Evolutionary conservation across 2,329 filamentous ascomycete genomes (phyloP).

Genomic region (Ascocoryne sarcoides): DNA sequence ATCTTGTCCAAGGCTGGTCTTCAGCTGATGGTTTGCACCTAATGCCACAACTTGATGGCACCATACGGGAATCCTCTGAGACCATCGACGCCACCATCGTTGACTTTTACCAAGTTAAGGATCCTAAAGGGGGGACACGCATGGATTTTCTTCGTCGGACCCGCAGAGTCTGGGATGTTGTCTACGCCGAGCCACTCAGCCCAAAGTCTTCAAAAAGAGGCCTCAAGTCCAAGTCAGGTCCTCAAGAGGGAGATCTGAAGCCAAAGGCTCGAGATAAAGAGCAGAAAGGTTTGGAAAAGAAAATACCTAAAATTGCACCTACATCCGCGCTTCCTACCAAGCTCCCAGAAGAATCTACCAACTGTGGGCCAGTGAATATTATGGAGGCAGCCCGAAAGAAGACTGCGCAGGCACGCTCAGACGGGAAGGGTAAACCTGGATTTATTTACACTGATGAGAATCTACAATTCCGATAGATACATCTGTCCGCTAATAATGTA

Average conservation of each 20-base stretch:
- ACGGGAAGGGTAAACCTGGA: not conserved
- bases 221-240: too few relatives aligned
- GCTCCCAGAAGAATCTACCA: not conserved
- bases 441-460: not conserved
- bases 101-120: not conserved
- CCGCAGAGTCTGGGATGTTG: not conserved
- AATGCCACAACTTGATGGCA: too few relatives aligned
- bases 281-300: not conserved
- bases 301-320: too few relatives aligned
- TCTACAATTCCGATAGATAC: not conserved
- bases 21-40: too few relatives aligned
- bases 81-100: not conserved
- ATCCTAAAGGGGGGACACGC: not conserved
- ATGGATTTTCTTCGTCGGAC: not conserved
- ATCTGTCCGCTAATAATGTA: not conserved
- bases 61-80: too few relatives aligned
- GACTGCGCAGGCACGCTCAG: not conserved
- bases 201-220: too few relatives aligned
- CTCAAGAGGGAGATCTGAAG: not conserved
- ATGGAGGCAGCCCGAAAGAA: not conserved
- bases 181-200: not conserved
- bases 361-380: not conserved
- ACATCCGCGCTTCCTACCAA: too few relatives aligned
- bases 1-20: too few relatives aligned
- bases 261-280: not conserved